Base-by-base conservation (phyloP, 352 stramenopile genomes). In the Phytophthora melonis region DNA sequence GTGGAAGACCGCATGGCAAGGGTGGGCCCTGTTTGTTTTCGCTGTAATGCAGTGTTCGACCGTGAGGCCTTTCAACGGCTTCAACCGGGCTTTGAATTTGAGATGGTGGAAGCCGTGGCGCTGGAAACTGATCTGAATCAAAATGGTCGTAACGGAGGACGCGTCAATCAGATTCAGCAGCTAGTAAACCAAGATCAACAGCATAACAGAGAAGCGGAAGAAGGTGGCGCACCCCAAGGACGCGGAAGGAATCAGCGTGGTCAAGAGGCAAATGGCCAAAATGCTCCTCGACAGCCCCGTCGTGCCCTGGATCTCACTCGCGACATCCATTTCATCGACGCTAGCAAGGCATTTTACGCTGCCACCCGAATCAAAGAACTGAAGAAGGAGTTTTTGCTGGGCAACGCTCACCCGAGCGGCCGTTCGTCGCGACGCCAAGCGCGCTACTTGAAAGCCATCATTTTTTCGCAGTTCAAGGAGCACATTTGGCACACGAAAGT, bases 21-120 rank as follows among this genome's bases (percentile, higher is more conserved):
- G 1, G 47, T 83, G 52, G 80, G 95, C 4, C 67, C 77, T 9
- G 77, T 36, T 59, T 97, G 90, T 55, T 85, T 78, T 34, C 70
- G 75, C 1, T 97, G 90, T 59, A 70, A 79, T 49, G 73, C 77
- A 0, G 53, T 57, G 3, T 96, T 88, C 49, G 93, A 98, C 68
- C 81, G 90, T 21, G 93, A 98, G 78, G 68, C 93, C 2, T 97
- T 98, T 73, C 93, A 98, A 72, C 63, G 73, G 41, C 75, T 97
- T 36, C 92, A 97, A 55, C 92, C 92, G 3, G 92, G 92, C 1
- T 93, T 97, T 69, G 85, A 95, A 34, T 94, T 93, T 68, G 64
- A 82, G 66, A 75, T 79, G 63, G 72, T 80, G 47, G 63, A 79
- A 58, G 72, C 68, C 39, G 61, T 67, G 23, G 53, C 53, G 7